Conservation (phyloP, 805 yeast species). For the Cyberlindnera mrakii region DNA sequence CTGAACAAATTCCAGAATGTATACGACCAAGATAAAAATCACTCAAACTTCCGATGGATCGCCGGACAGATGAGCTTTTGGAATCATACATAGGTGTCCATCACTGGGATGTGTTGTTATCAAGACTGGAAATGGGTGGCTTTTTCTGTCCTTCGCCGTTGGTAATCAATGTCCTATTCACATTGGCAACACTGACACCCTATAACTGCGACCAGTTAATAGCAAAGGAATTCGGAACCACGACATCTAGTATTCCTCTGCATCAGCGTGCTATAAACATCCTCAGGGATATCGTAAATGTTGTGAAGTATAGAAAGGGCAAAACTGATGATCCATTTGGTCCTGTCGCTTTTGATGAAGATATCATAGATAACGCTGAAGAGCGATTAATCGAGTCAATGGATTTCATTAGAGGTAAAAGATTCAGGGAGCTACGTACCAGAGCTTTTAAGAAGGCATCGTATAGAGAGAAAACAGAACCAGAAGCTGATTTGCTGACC, state of each 20-base stretch:
- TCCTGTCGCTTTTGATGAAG: neutral
- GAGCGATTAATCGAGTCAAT: conserved; percentile 8
- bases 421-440: conserved; percentile 7
- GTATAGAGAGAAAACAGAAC: conserved; percentile 9
- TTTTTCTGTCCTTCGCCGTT: conserved; percentile 29
- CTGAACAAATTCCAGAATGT: too few relatives aligned
- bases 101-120: conserved; percentile 31
- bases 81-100: conserved; percentile 21
- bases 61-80: conserved; percentile 8
- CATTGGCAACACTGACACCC: conserved; percentile 30
- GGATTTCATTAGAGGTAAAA: conserved; percentile 6
- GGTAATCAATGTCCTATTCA: conserved; percentile 28
- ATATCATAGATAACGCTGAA: conserved; percentile 12
- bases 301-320: conserved; percentile 6
- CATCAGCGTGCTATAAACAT: conserved; percentile 29
- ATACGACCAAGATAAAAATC: too few relatives aligned
- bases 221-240: conserved; percentile 21
- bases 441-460: conserved; percentile 4
- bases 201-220: conserved; percentile 20
- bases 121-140: conserved; percentile 28
- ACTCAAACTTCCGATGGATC: neutral
- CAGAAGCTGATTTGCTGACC: neutral
- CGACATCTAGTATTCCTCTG: conserved; percentile 23
- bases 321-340: conserved; percentile 3
- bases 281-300: conserved; percentile 16